Evolutionary conservation across 768 basidiomycete species (phyloP).

Genomic region (Phylloporus scabripes): DNA sequence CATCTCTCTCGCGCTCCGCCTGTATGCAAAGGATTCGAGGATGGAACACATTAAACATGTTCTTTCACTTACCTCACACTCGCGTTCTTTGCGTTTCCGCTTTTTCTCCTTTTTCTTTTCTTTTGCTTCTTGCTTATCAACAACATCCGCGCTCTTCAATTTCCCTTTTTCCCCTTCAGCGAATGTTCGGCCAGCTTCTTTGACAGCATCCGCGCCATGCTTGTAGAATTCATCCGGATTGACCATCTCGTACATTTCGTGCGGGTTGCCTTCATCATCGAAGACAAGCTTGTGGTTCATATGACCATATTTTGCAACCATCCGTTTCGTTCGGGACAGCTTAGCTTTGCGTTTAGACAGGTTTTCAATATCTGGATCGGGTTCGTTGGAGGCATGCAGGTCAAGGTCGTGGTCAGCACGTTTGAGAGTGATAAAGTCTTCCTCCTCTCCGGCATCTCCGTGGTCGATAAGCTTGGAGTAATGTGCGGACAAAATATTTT

Average conservation of each 20-base stretch:
- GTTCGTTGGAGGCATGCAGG: constrained; percentile 36
- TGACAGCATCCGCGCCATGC: constrained; percentile 58
- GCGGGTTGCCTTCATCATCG: constrained; percentile 79
- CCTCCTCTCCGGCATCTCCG: constrained; percentile 51
- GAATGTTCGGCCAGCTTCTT: constrained; percentile 63
- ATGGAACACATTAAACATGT: background rate
- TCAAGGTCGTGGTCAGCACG: constrained; percentile 85
- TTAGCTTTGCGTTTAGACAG: constrained; percentile 87
- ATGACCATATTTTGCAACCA: constrained; percentile 55
- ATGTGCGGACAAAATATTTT: constrained; percentile 84
- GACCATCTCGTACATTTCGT: constrained; percentile 79
- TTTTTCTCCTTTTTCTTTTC: constrained; percentile 92
- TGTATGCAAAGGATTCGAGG: background rate
- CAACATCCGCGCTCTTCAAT: constrained; percentile 63
- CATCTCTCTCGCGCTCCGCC: constrained; percentile 29
- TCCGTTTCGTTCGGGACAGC: constrained; percentile 67
- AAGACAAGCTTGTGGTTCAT: constrained; percentile 75
- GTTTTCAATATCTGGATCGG: constrained; percentile 38
- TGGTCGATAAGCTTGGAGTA: constrained; percentile 85
- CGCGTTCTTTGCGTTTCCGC: constrained; percentile 80
- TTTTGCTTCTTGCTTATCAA: constrained; percentile 77
- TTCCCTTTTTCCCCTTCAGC: constrained; percentile 67
- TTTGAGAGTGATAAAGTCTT: constrained; percentile 86
- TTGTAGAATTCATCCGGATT: constrained; percentile 68
- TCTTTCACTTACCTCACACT: constrained; percentile 34